Evolutionary conservation across 192 early-diverging fungal genomes (phyloP).

Genomic region (Dimargaris xerosporica): DNA sequence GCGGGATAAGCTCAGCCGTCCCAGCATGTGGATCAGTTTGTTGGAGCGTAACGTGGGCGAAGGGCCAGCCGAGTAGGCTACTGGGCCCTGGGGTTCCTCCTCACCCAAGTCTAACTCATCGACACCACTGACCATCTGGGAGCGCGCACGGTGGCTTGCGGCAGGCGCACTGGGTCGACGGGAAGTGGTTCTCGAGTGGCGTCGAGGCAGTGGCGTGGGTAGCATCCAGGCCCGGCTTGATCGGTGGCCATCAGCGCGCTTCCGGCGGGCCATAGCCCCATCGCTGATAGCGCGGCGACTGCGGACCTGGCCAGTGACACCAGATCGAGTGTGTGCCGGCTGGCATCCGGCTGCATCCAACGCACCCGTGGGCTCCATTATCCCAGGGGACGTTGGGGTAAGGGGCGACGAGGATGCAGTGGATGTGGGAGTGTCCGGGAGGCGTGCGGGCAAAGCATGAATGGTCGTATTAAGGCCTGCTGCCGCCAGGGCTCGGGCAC

Average conservation of each 20-base stretch:
- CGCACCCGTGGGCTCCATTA: neutral
- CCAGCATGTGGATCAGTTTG: neutral
- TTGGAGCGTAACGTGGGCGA: conserved; percentile 2
- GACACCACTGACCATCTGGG: too few species aligned
- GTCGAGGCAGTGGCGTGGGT: neutral
- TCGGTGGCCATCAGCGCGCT: neutral
- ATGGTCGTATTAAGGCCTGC: neutral
- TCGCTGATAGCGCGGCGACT: conserved; percentile 9
- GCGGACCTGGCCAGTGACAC: neutral
- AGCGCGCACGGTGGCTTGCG: neutral
- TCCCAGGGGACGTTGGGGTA: neutral
- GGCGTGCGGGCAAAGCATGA: neutral
- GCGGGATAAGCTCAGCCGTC: neutral
- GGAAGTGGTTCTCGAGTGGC: neutral
- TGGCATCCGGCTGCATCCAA: neutral
- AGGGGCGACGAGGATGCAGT: neutral
- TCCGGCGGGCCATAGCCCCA: neutral
- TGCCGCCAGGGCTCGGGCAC: neutral
- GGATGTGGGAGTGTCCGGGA: neutral
- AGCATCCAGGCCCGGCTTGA: neutral
- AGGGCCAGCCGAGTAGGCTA: neutral
- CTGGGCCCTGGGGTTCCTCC: neutral
- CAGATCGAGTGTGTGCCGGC: neutral
- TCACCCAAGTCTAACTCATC: neutral
- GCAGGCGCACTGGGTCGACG: neutral